These are phyloP conservation scores for Leucogyrophana mollusca DNA, from an alignment of 768 basidiomycete species.

Conservation along the genomic window DNA sequence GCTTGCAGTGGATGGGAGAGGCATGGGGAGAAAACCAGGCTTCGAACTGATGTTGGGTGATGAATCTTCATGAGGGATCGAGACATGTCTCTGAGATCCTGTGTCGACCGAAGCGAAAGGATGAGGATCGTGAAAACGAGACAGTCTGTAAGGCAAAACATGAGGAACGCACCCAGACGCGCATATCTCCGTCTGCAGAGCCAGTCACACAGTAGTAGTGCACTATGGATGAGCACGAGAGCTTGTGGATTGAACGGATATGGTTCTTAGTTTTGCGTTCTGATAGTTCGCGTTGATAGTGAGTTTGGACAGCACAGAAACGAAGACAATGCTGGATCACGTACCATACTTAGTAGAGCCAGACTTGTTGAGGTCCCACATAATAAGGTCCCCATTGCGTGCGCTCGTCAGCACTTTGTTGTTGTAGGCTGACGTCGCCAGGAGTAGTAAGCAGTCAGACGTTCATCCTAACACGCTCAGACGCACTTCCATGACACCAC, in stretches of 20 bases:
- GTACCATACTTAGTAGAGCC: conserved; percentile 70
- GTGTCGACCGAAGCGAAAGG: conserved; percentile 2
- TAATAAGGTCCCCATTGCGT: conserved; percentile 76
- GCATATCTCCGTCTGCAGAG: conserved; percentile 77
- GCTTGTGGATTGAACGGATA: conserved; percentile 65
- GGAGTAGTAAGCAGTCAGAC: neutral
- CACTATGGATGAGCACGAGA: conserved; percentile 66
- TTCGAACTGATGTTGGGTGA: conserved; percentile 67
- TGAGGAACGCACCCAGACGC: conserved; percentile 63
- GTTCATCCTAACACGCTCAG: neutral
- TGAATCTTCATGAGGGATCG: conserved; percentile 70
- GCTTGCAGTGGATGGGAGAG: conserved; percentile 66
- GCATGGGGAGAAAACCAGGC: conserved; percentile 69
- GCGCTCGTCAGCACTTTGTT: conserved; percentile 81
- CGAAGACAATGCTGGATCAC: conserved; percentile 15
- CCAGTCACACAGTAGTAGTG: conserved; percentile 76
- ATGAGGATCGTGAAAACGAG: neutral
- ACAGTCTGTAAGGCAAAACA: neutral
- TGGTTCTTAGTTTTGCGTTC: conserved; percentile 70
- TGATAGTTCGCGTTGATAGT: conserved; percentile 25
- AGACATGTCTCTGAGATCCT: conserved; percentile 75
- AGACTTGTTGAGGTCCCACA: conserved; percentile 76
- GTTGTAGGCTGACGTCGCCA: conserved; percentile 51
- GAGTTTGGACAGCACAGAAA: conserved; percentile 1
- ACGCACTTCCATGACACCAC: conserved; percentile 72